A percentile compares a stretch with the other conserved stretches of the same genome.
phyloP scores from a whole-genome alignment of 495 filamentous ascomycete species.

The Clohesyomyces aquaticus region DNA sequence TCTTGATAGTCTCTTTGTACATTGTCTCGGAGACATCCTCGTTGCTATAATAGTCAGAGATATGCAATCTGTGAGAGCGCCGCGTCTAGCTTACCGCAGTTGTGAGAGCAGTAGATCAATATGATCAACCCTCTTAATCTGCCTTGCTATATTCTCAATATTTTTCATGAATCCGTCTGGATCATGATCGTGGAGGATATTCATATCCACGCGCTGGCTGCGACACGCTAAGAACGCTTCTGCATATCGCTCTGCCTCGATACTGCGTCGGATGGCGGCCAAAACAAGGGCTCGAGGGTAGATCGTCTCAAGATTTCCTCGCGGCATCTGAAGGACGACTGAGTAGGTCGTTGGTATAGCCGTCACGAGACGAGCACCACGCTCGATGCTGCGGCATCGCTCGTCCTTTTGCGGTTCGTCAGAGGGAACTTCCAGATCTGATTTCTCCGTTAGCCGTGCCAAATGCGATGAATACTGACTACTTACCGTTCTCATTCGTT shows the following conservation, averaged over 20 bases:
- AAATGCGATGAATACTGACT: too few species aligned
- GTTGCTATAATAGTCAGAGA: conserved; percentile 58
- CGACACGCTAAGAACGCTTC: conserved; percentile 85
- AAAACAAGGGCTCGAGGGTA: conserved; percentile 91
- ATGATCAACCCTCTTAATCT: conserved; percentile 80
- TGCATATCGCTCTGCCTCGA: conserved; percentile 78
- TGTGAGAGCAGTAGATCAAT: conserved; percentile 93
- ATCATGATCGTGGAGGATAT: conserved; percentile 92
- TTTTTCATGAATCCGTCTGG: conserved; percentile 80
- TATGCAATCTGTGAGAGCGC: not conserved
- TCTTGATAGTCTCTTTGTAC: conserved; percentile 75
- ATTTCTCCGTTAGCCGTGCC: conserved; percentile 44
- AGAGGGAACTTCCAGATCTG: conserved; percentile 76
- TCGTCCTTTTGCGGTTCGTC: conserved; percentile 93
- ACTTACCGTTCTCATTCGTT: conserved; percentile 65
- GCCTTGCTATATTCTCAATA: conserved; percentile 77
- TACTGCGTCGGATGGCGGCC: conserved; percentile 78
- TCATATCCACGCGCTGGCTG: conserved; percentile 94
- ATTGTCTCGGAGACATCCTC: conserved; percentile 94
- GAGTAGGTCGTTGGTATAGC: conserved; percentile 86
- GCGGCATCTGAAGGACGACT: conserved; percentile 86
- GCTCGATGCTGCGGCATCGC: conserved; percentile 87
- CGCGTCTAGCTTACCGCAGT: conserved; percentile 64
- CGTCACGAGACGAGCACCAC: conserved; percentile 82
- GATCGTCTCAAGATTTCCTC: conserved; percentile 94